A percentile compares a stretch with the other conserved stretches of the same genome.
Evolutionary conservation across 2,329 filamentous ascomycete genomes (phyloP).

Genomic region (Fusarium albidum): DNA sequence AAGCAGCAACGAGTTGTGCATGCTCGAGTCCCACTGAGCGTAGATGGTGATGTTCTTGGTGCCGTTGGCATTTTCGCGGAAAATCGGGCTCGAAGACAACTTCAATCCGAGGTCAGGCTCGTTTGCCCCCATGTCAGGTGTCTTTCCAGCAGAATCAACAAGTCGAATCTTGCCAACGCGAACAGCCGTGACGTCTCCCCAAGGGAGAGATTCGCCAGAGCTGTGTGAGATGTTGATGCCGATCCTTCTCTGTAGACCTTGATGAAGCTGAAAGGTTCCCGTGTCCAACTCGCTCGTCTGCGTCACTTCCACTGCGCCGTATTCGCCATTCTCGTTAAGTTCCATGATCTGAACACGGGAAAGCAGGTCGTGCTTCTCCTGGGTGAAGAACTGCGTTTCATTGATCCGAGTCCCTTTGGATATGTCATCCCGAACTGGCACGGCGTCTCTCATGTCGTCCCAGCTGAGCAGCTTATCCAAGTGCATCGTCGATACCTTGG

Average conservation of each 20-base stretch:
- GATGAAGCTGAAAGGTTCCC: slow-evolving; percentile 95
- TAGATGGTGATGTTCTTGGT: slow-evolving; percentile 85
- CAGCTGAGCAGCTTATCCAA: slow-evolving; percentile 96
- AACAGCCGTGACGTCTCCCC: slow-evolving; percentile 82
- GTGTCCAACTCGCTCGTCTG: slow-evolving; percentile 83
- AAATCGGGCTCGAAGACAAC: slow-evolving; percentile 77
- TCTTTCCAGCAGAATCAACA: slow-evolving; percentile 84
- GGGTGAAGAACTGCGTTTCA: slow-evolving; percentile 90
- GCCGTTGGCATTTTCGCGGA: slow-evolving; percentile 88
- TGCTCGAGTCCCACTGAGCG: slow-evolving; percentile 97
- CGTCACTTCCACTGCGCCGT: slow-evolving; percentile 90
- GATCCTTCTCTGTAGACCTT: slow-evolving; percentile 89
- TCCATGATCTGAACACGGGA: slow-evolving; percentile 89
- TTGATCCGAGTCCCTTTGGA: slow-evolving; percentile 74
- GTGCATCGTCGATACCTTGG: slow-evolving; percentile 90
- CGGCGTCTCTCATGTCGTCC: slow-evolving; percentile 94
- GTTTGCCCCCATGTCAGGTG: slow-evolving; percentile 77
- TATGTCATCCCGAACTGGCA: slow-evolving; percentile 61
- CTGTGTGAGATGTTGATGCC: slow-evolving; percentile 90
- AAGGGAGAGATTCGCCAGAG: slow-evolving; percentile 86
- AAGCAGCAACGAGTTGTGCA: slow-evolving; percentile 91
- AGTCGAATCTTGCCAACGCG: slow-evolving; percentile 84
- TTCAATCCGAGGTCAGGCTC: slow-evolving; percentile 80
- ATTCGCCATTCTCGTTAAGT: slow-evolving; percentile 88
- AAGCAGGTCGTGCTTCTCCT: slow-evolving; percentile 94